Base-by-base conservation (phyloP, 2,329 filamentous ascomycete species). In the Sarocladiaceae sp. region DNA sequence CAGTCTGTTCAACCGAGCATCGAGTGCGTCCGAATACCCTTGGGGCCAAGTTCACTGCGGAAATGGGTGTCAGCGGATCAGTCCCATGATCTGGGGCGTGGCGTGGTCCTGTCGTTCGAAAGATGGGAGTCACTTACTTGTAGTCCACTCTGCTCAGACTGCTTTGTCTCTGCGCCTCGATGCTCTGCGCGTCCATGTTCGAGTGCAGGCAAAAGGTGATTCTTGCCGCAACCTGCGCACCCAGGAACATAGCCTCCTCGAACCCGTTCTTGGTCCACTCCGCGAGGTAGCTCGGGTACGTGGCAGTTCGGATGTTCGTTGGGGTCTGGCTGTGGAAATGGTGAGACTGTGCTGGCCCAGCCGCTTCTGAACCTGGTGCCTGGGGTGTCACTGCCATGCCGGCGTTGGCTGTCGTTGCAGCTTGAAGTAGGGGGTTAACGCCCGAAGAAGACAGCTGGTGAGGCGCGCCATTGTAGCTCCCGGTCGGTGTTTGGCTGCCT, bases 371-470 rank as follows among this genome's bases (percentile, higher is more conserved):
- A 13, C 67, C 72, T 6, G 66, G 60, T 60, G 34, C 63, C 61
- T 53, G 67, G 62, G 48, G 73, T 65, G 39, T 68, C 60, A 34
- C 71, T 60, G 51, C 52, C 12, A 46, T 61, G 20, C 62, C 34
- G 20, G 63, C 62, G 37, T 79, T 79, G 2, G 82, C 83, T 3
- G 85, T 89, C 0, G 91, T 95, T 2, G 93, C 93, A 4, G 91
- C 91, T 48, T 95, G 85, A 4, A 97, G 78, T 3, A 97, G 82
- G 12, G 91, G 90, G 60, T 97, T 96, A 35, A 95, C 89, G 33
- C 79, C 77, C 29, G 72, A 65, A 46, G 66, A 58, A 51, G 79
- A 70, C 66, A 79, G 69, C 66, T 80, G 76, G 60, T 74, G 73
- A 45, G 74, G 70, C 43, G 64, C 72, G 49, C 58, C 82, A 58